Percentiles rank a stretch among this genome's conserved stretches.
phyloP scores from a whole-genome alignment of 2,329 filamentous ascomycete species.

The Stagonosporopsis vannaccii region DNA sequence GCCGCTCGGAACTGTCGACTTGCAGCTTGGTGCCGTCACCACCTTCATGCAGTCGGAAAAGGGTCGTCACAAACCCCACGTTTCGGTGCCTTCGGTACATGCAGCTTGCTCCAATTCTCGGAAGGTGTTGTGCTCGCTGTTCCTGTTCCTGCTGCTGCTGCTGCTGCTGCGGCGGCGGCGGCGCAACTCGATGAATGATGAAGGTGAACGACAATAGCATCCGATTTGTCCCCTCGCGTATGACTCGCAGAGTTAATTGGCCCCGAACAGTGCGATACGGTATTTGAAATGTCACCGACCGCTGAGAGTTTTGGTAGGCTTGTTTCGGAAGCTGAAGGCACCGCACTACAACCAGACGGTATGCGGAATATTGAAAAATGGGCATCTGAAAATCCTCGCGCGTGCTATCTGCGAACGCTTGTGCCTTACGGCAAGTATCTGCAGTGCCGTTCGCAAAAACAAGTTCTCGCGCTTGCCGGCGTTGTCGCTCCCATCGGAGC shows the following conservation, averaged over 20 bases:
- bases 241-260: constrained; percentile 3
- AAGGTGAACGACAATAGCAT: background rate
- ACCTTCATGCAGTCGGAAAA: constrained; percentile 40
- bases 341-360: constrained; percentile 2
- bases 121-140: background rate
- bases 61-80: constrained; percentile 33
- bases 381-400: constrained; percentile 13
- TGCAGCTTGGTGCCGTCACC: constrained; percentile 33
- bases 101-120: constrained; percentile 3
- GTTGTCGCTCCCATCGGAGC: constrained; percentile 32
- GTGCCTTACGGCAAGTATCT: constrained; percentile 32
- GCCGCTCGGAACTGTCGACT: constrained; percentile 32
- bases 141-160: background rate
- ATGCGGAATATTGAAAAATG: constrained; percentile 10
- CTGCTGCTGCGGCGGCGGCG: background rate
- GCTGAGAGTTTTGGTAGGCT: constrained; percentile 16
- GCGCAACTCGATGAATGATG: background rate
- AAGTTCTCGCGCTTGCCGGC: constrained; percentile 14
- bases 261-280: background rate
- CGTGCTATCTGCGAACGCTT: constrained; percentile 38
- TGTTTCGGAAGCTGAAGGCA: constrained; percentile 8
- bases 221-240: background rate
- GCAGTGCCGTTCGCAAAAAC: constrained; percentile 37
- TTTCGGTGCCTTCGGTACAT: constrained; percentile 16
- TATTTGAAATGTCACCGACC: constrained; percentile 10